Percentiles rank a stretch among this genome's conserved stretches.
Evolutionary conservation across 306 rosid genomes (phyloP).

Genomic region (Prosopis cineraria): DNA sequence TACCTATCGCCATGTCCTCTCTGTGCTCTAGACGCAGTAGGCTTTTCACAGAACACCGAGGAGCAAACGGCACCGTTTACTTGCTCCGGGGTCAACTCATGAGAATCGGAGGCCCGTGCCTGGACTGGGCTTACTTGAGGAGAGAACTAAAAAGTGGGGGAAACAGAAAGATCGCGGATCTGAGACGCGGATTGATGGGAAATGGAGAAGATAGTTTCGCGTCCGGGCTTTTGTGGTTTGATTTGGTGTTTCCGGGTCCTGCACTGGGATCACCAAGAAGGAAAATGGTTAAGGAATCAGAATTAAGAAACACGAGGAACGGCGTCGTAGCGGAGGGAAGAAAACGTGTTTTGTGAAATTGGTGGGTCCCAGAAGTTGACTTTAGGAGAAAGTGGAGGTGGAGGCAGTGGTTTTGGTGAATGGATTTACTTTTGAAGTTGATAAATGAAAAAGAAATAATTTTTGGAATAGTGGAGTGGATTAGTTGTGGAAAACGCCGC

Average conservation of each 20-base stretch:
- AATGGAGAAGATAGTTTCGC: neutral
- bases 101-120: neutral
- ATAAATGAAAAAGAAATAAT: neutral
- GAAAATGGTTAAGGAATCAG: neutral
- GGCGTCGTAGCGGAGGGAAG: neutral
- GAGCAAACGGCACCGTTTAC: neutral
- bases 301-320: neutral
- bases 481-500: neutral
- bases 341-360: constrained; percentile 12
- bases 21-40: neutral
- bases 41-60: neutral
- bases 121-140: neutral
- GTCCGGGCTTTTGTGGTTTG: constrained; percentile 12
- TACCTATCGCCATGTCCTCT: constrained; percentile 67
- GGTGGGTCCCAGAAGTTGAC: neutral
- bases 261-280: neutral
- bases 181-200: neutral
- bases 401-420: neutral
- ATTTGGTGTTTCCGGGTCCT: neutral
- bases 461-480: neutral
- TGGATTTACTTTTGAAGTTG: neutral
- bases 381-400: neutral
- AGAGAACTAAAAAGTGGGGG: neutral
- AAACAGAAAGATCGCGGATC: neutral
- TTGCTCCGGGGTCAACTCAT: neutral